phyloP scores from a whole-genome alignment of 352 stramenopile species.

The Pythium phragmiticola region DNA sequence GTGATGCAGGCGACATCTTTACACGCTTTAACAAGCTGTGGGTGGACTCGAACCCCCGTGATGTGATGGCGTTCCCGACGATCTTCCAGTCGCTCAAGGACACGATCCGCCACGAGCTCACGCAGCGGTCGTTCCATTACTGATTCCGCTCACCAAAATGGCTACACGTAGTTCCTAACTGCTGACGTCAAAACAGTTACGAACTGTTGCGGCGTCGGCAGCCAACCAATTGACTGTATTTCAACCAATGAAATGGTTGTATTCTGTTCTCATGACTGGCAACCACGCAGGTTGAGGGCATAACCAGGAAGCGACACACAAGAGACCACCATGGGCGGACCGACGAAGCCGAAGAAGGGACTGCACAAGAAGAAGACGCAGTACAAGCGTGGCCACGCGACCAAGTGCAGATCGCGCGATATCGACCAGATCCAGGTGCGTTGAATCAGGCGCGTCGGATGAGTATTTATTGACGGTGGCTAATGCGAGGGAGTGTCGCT shows the following conservation, averaged over 20 bases:
- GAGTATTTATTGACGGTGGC: neutral
- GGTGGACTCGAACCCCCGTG: slow-evolving; percentile 76
- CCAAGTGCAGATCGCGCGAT: slow-evolving; percentile 76
- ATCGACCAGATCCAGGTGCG: slow-evolving; percentile 83
- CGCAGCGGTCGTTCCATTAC: slow-evolving; percentile 62
- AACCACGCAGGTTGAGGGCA: slow-evolving; percentile 23
- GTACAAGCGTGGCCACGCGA: slow-evolving; percentile 84
- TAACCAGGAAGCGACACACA: slow-evolving; percentile 17
- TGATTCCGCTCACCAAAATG: slow-evolving; percentile 27
- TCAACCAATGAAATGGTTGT: slow-evolving; percentile 26
- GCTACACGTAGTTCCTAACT: slow-evolving; percentile 32
- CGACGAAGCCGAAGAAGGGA: slow-evolving; percentile 58
- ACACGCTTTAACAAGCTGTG: slow-evolving; percentile 83
- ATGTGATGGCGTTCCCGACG: slow-evolving; percentile 83
- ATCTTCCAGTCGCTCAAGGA: slow-evolving; percentile 84
- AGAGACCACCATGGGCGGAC: slow-evolving; percentile 38
- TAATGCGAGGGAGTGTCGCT: neutral
- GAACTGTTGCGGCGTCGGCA: slow-evolving; percentile 8
- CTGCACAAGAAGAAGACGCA: slow-evolving; percentile 84
- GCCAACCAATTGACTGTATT: slow-evolving; percentile 20
- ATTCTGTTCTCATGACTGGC: slow-evolving; percentile 23
- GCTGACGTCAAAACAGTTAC: slow-evolving; percentile 1
- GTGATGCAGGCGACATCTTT: slow-evolving; percentile 58
- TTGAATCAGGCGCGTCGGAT: neutral
- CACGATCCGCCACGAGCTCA: slow-evolving; percentile 56